Evolutionary conservation across 805 yeast species (phyloP).

Genomic region (Metschnikowia baotianmanensis): DNA sequence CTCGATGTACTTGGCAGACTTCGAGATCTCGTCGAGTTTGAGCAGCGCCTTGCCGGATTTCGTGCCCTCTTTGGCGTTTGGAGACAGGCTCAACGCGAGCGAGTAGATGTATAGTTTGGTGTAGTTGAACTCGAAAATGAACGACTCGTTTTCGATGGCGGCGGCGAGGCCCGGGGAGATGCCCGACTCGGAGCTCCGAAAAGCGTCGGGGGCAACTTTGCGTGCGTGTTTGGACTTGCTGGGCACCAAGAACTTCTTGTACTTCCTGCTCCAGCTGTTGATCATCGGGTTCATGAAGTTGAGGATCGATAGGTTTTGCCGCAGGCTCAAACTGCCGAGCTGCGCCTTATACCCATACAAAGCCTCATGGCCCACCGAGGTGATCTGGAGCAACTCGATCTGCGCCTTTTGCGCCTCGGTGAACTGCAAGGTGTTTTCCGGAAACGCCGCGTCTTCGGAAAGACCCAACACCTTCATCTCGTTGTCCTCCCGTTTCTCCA

Average conservation of each 20-base stretch:
- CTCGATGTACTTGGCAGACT: constrained; percentile 73
- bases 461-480: constrained; percentile 30
- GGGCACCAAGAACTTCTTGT: constrained; percentile 52
- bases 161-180: constrained; percentile 36
- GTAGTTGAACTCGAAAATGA: constrained; percentile 81
- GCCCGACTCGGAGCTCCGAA: constrained; percentile 34
- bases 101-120: constrained; percentile 83
- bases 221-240: constrained; percentile 40
- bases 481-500: constrained; percentile 25
- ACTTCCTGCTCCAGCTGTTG: constrained; percentile 73
- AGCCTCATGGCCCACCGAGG: constrained; percentile 80
- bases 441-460: constrained; percentile 16
- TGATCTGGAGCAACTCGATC: constrained; percentile 72
- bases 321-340: constrained; percentile 48
- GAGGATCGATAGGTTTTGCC: constrained; percentile 68
- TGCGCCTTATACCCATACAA: constrained; percentile 67
- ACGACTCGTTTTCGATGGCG: constrained; percentile 61
- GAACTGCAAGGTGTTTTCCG: constrained; percentile 45
- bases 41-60: constrained; percentile 27
- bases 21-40: constrained; percentile 66
- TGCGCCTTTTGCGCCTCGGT: constrained; percentile 69
- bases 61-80: constrained; percentile 14
- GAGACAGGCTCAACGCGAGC: constrained; percentile 59
- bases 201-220: constrained; percentile 26
- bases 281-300: constrained; percentile 73